phyloP scores from a whole-genome alignment of 768 basidiomycete species.

The Tulasnella sp. region DNA sequence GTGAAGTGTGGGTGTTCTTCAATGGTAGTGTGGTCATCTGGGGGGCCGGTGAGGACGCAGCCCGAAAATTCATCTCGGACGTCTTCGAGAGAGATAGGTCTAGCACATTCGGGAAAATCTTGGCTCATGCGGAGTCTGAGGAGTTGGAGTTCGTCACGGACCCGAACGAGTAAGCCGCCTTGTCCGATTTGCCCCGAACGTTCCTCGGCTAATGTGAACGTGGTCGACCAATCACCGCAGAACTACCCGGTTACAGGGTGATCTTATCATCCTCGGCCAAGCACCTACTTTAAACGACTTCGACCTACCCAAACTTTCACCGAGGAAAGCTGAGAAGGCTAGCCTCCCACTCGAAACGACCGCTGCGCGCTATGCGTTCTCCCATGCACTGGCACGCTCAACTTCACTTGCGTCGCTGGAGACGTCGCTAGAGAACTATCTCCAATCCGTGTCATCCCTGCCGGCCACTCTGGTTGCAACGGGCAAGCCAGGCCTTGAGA shows the following conservation, averaged over 20 bases:
- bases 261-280: slow-evolving; percentile 81
- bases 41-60: slow-evolving; percentile 74
- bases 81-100: slow-evolving; percentile 44
- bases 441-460: slow-evolving; percentile 71
- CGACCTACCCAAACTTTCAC: slow-evolving; percentile 34
- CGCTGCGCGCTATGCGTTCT: slow-evolving; percentile 82
- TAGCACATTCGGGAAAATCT: slow-evolving; percentile 50
- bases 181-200: not conserved
- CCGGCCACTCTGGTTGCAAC: slow-evolving; percentile 69
- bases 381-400: slow-evolving; percentile 83
- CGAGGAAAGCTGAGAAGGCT: not conserved
- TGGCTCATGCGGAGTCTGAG: slow-evolving; percentile 71
- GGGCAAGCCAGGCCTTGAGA: slow-evolving; percentile 73
- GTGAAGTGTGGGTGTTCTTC: slow-evolving; percentile 82
- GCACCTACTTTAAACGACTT: slow-evolving; percentile 47
- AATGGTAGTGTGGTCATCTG: slow-evolving; percentile 88
- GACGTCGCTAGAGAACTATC: slow-evolving; percentile 70
- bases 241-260: slow-evolving; percentile 80
- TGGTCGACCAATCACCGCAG: slow-evolving; percentile 35
- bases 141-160: slow-evolving; percentile 91
- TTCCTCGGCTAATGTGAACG: not conserved
- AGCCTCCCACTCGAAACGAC: slow-evolving; percentile 62
- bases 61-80: slow-evolving; percentile 54
- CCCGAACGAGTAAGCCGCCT: slow-evolving; percentile 62
- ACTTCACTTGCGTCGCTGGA: slow-evolving; percentile 85